Evolutionary conservation across 2,329 filamentous ascomycete genomes (phyloP).

Genomic region (Tympanopsis confertula): DNA sequence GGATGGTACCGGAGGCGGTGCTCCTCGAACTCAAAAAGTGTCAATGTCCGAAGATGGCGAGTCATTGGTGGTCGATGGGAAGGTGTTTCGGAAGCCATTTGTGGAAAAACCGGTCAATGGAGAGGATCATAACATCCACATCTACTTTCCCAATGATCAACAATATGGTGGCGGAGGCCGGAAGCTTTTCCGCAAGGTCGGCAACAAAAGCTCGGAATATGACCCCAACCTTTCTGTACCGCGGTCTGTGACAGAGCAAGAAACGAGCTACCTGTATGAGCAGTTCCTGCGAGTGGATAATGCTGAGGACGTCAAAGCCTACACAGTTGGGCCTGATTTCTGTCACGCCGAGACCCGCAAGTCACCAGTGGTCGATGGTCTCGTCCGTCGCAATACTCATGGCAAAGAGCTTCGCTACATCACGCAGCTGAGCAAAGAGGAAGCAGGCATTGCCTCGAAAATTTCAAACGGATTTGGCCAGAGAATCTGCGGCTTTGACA

Average conservation of each 20-base stretch:
- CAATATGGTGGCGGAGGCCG: slow-evolving; percentile 79
- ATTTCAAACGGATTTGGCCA: slow-evolving; percentile 90
- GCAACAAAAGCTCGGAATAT: slow-evolving; percentile 97
- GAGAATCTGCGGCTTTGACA: slow-evolving; percentile 87
- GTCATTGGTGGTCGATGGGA: slow-evolving; percentile 76
- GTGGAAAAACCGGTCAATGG: slow-evolving; percentile 98
- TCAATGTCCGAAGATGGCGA: slow-evolving; percentile 86
- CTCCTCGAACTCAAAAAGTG: slow-evolving; percentile 46
- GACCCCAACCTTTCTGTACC: slow-evolving; percentile 67
- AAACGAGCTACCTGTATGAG: slow-evolving; percentile 87
- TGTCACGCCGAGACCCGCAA: slow-evolving; percentile 97
- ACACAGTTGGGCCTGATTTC: slow-evolving; percentile 84
- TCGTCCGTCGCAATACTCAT: slow-evolving; percentile 91
- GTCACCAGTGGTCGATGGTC: slow-evolving; percentile 89
- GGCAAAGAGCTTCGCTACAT: slow-evolving; percentile 96
- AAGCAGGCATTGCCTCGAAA: slow-evolving; percentile 75
- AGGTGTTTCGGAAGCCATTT: slow-evolving; percentile 76
- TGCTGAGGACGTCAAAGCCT: slow-evolving; percentile 95
- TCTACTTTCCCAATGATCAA: slow-evolving; percentile 68
- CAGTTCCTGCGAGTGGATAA: slow-evolving; percentile 96
- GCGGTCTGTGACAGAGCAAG: slow-evolving; percentile 68
- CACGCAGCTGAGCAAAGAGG: slow-evolving; percentile 68
- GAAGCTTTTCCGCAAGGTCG: slow-evolving; percentile 89
- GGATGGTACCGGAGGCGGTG: slow-evolving; percentile 24
- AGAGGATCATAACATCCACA: slow-evolving; percentile 97